These are phyloP conservation scores for Mallotus nudiflorus DNA, from an alignment of 345 rosid genomes.

Conservation along the genomic window DNA sequence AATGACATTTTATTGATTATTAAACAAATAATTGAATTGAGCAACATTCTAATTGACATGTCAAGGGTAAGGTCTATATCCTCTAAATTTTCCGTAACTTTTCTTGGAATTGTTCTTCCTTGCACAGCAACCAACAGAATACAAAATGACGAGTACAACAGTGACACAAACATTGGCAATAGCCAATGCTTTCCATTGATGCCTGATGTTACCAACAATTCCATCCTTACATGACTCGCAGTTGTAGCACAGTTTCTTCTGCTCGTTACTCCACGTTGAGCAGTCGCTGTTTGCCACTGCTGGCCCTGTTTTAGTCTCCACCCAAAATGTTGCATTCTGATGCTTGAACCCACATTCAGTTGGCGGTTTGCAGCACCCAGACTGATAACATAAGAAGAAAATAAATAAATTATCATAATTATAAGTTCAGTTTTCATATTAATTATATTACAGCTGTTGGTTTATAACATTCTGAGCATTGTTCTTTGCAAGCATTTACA, in stretches of 20 bases:
- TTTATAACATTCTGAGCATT: too few relatives aligned
- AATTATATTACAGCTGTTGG: too few relatives aligned
- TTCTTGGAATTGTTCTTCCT: slow-evolving; percentile 9
- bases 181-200: slow-evolving; percentile 12
- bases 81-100: not conserved
- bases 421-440: too few relatives aligned
- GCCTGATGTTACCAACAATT: not conserved
- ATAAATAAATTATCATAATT: too few relatives aligned
- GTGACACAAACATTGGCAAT: not conserved
- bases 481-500: too few relatives aligned
- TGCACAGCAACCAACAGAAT: slow-evolving; percentile 31
- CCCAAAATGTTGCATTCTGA: slow-evolving; percentile 19
- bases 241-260: slow-evolving; percentile 20
- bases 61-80: slow-evolving; percentile 5
- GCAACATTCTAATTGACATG: too few relatives aligned
- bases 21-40: too few relatives aligned
- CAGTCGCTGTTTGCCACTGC: slow-evolving; percentile 14
- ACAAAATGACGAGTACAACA: not conserved
- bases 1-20: too few relatives aligned
- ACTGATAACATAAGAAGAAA: not conserved
- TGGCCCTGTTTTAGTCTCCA: not conserved
- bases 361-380: slow-evolving; percentile 31
- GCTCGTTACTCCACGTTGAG: slow-evolving; percentile 25
- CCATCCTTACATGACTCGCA: slow-evolving; percentile 27
- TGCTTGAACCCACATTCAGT: slow-evolving; percentile 15